Conservation (phyloP, 129 eudicot species). For the Arctium minus region DNA sequence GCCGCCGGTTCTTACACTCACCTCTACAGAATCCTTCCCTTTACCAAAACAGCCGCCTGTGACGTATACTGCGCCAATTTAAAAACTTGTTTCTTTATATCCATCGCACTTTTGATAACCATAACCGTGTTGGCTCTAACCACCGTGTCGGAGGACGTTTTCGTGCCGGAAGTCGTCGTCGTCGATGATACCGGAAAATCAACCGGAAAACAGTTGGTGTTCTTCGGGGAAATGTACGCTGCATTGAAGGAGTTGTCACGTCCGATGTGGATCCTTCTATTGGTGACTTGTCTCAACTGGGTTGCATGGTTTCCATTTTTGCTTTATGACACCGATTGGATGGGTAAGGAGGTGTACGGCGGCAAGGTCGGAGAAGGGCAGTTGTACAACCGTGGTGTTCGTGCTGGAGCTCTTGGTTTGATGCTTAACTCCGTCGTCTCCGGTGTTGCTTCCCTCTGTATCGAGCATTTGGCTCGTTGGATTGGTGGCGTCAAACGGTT, state of each 20-base stretch:
- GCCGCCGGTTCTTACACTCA: constrained; percentile 78
- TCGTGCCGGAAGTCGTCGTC: constrained; percentile 6
- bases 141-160: constrained; percentile 38
- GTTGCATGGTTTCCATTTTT: constrained; percentile 68
- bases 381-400: constrained; percentile 54
- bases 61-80: constrained; percentile 81
- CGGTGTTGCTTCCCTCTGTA: constrained; percentile 40
- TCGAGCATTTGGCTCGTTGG: constrained; percentile 31
- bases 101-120: constrained; percentile 52
- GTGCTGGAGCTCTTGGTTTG: constrained; percentile 57
- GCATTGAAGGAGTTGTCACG: constrained; percentile 35
- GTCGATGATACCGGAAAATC: neutral
- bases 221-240: constrained; percentile 23
- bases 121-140: constrained; percentile 40
- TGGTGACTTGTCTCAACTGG: constrained; percentile 69
- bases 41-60: constrained; percentile 61
- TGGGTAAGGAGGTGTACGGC: constrained; percentile 82
- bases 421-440: constrained; percentile 46
- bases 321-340: constrained; percentile 77
- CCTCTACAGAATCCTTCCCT: constrained; percentile 53
- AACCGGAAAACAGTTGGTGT: neutral
- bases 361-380: constrained; percentile 35
- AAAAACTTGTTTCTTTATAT: constrained; percentile 67
- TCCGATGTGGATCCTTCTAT: constrained; percentile 49
- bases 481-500: constrained; percentile 41